Evolutionary conservation across 257 asterid genomes (phyloP), one percentile per base, ranked within the genome.

Genomic region (Forsythia suspensa): DNA sequence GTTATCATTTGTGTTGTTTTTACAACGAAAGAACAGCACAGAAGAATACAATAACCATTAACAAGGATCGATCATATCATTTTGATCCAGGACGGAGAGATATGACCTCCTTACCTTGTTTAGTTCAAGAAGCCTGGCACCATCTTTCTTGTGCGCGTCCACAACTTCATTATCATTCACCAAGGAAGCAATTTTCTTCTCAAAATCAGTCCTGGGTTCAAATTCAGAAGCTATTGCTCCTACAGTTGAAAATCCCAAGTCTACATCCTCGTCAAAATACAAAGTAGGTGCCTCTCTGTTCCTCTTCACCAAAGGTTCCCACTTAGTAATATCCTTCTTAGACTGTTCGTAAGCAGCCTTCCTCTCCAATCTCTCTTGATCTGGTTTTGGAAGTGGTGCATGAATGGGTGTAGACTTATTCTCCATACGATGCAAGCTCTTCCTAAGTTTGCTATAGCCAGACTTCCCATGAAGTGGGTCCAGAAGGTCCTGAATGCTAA

Each of bases 221-320:
- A 95, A 95, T 61, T 87, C 96, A 68, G 97, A 89, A 83, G 98
- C 97, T 83, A 95, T 93, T 76, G 93, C 95, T 76, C 97, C 96
- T 46, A 95, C 94, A 67, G 98, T 91, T 43, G 98, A 93, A 88
- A 74, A 89, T 72, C 94, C 91, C 44, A 90, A 36, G 71, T 93
- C 83, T n/a, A 78, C 86, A 69, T 89, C 92, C 78, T 90, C 92
- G 51, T 89, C 97, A 84, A 95, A 93, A 85, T 80, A 90, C 72
- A 95, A 74, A 18, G 99, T 95, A 65, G 97, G 80, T 46, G 98
- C 97, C 79, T 95, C 99, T 82, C 99, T 85, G 82, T 92, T 88
- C 87, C 92, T 91, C 88, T 95, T 95, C 77, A 95, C 91, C 74
- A 82, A 44, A 80, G 91, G 89, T 72, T 93, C 99, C 97, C 97